Base-by-base conservation (phyloP, 495 filamentous ascomycete genomes). In the Symbiotaphrina buchneri region DNA sequence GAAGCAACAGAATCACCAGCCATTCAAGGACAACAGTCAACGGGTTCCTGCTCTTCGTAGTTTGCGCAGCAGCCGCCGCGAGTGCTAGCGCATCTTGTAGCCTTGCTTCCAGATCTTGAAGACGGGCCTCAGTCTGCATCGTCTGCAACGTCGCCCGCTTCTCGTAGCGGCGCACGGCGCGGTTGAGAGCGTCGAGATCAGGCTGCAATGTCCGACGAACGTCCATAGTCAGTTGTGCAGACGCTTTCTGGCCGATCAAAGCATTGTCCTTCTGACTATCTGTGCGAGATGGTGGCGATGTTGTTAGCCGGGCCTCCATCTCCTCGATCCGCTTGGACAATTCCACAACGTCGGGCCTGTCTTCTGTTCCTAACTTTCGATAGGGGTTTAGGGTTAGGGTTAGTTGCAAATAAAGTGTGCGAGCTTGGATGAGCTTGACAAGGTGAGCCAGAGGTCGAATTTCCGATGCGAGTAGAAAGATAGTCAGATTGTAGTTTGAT, bases 161-260 rank as follows among this genome's bases (percentile, higher is more conserved):
- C 54, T 97, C 87, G 40, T 93, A 93, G n/a, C 81, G 69, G 10
- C 87, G 65, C 18, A 95, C 74, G 0, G 87, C 87, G 13, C 87
- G 73, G 36, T 78, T 85, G 21, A 97, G 52, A 3, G 81, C 79
- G 39, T 97, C 87, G 18, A 94, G 59, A 26, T 94, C 80, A 1
- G 81, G 71, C 24, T 81, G 75, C 13, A 87, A 47, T 10, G 49
- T 49, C 31, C 65, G 67, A 21, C 68, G 65, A 5, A 80, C 59
- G 36, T 77, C 71, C 2, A 56, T 52, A 0, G 61, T 56, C 7
- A 84, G 43, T 13, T 52, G 49, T 10, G 62, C 58, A 19, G 48
- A 39, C 33, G 65, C 42, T 18, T 24, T 30, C 43, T 36, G 46
- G 46, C 28, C 33, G 38, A 48, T 21, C 10, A 35, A 22, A 27